Evolutionary conservation across 1,284 basidiomycete genomes (phyloP).

Genomic region (Malassezia slooffiae): DNA sequence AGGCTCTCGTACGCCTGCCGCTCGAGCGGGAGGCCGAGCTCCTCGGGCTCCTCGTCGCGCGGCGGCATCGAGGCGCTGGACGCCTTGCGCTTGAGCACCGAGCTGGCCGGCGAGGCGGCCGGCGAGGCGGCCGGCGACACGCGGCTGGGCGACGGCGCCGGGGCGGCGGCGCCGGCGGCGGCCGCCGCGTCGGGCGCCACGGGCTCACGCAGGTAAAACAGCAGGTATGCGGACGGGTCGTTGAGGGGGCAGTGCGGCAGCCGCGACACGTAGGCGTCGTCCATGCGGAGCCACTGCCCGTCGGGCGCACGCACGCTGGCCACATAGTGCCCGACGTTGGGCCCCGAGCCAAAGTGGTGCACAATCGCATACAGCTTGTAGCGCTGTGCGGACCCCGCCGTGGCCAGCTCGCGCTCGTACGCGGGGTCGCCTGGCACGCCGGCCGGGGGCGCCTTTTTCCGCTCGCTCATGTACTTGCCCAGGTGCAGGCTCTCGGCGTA

Average conservation of each 20-base stretch:
- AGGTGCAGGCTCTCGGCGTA: constrained; percentile 73
- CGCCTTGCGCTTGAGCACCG: too few relatives aligned
- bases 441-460: too few relatives aligned
- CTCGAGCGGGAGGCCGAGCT: not conserved
- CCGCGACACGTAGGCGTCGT: constrained; percentile 66
- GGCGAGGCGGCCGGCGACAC: not conserved
- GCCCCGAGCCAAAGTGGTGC: constrained; percentile 80
- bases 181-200: constrained; percentile 1
- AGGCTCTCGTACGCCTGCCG: constrained; percentile 5
- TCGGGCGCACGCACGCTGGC: constrained; percentile 66
- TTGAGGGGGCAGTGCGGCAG: constrained; percentile 46
- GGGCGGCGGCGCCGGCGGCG: not conserved
- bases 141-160: constrained; percentile 1
- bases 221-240: constrained; percentile 75
- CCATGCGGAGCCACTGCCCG: constrained; percentile 79
- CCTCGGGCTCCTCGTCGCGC: constrained; percentile 1
- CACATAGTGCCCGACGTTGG: constrained; percentile 92
- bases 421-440: constrained; percentile 5
- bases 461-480: constrained; percentile 68
- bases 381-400: constrained; percentile 50
- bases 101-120: too few relatives aligned
- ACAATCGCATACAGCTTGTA: constrained; percentile 87
- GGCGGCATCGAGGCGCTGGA: not conserved
- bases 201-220: constrained; percentile 71
- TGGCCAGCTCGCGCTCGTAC: constrained; percentile 18